phyloP scores from a whole-genome alignment of 1,139 yeast genomes.

The Yamadazyma triangularis region DNA sequence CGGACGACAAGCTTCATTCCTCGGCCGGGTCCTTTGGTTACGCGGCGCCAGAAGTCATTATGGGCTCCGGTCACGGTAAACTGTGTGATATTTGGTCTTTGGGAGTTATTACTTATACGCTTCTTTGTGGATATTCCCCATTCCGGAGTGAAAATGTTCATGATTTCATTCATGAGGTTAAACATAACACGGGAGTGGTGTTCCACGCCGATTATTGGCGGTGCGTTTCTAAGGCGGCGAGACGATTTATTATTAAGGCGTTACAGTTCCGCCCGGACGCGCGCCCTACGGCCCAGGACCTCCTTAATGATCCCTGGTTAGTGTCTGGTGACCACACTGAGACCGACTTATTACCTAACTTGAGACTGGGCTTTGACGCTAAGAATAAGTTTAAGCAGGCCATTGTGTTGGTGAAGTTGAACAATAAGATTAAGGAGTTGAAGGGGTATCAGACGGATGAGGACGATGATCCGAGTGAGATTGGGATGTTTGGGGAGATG shows the following conservation, averaged over 20 bases:
- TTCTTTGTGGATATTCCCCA: constrained; percentile 90
- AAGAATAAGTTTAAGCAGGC: constrained; percentile 83
- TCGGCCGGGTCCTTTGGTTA: constrained; percentile 92
- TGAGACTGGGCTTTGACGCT: constrained; percentile 73
- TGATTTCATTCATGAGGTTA: constrained; percentile 77
- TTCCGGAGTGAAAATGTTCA: constrained; percentile 79
- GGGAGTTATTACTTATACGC: constrained; percentile 87
- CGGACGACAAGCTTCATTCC: constrained; percentile 63
- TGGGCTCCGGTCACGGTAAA: constrained; percentile 78
- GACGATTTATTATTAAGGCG: constrained; percentile 64
- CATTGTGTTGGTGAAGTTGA: constrained; percentile 72
- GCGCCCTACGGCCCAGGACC: constrained; percentile 64
- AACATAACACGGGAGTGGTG: constrained; percentile 61
- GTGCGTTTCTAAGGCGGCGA: constrained; percentile 69
- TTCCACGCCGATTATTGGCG: constrained; percentile 90
- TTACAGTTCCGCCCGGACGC: constrained; percentile 59
- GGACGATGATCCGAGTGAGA: constrained; percentile 52
- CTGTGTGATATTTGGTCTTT: constrained; percentile 93
- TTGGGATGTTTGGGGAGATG: constrained; percentile 33
- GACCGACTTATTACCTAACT: constrained; percentile 65
- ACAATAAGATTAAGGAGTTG: constrained; percentile 67
- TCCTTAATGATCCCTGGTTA: constrained; percentile 71
- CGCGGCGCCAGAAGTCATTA: constrained; percentile 88
- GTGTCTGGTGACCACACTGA: constrained; percentile 45
- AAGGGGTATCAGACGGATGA: constrained; percentile 49